phyloP scores from a whole-genome alignment of 2,329 filamentous ascomycete genomes.

The Exserohilum rostratum region DNA sequence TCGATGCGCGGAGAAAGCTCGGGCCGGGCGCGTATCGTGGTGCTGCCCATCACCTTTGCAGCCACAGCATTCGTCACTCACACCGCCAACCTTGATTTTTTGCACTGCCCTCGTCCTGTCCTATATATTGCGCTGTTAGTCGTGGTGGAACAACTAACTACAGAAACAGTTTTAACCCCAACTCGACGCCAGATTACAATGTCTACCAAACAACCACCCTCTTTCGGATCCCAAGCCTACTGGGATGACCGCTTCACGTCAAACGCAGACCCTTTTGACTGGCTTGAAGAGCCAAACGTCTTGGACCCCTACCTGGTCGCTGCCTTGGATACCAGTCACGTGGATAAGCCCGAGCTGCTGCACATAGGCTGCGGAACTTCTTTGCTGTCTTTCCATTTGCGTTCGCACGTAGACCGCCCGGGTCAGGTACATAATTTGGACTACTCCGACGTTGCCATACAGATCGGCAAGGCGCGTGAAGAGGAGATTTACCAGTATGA shows the following conservation, averaged over 20 bases:
- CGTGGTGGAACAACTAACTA: constrained; percentile 2
- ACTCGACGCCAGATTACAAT: constrained; percentile 1
- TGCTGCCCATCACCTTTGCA: neutral
- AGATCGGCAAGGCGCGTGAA: constrained; percentile 41
- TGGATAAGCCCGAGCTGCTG: constrained; percentile 34
- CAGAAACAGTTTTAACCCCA: constrained; percentile 1
- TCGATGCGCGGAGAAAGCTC: constrained; percentile 23
- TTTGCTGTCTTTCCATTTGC: constrained; percentile 45
- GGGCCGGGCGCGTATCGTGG: constrained; percentile 16
- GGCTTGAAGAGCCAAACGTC: constrained; percentile 41
- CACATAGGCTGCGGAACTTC: constrained; percentile 51
- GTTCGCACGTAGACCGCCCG: constrained; percentile 37
- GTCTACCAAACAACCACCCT: constrained; percentile 26
- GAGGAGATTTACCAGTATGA: constrained; percentile 23
- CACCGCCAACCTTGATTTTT: neutral
- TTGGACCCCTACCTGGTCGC: constrained; percentile 38
- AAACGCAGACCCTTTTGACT: constrained; percentile 47
- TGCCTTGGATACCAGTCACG: constrained; percentile 21
- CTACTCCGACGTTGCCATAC: constrained; percentile 46
- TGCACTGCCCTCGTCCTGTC: neutral
- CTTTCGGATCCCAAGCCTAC: constrained; percentile 45
- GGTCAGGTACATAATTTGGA: constrained; percentile 48
- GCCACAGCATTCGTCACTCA: neutral
- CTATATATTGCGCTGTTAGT: constrained; percentile 3
- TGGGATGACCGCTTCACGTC: constrained; percentile 47